Conservation (phyloP, 192 early-diverging fungal genomes). For the Gonapodya sp. region DNA sequence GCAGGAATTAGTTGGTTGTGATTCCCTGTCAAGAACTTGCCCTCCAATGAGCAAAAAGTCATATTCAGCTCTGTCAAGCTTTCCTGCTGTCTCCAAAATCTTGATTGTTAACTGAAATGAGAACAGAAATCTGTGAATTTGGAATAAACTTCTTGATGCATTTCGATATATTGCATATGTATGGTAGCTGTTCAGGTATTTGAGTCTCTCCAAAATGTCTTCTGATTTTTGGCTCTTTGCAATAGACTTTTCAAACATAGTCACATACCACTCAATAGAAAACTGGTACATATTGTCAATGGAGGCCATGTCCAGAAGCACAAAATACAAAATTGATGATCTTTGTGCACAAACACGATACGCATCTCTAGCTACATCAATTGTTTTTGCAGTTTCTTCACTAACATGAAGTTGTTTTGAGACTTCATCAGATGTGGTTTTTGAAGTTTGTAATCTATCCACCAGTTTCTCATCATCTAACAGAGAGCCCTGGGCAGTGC, state of each 20-base stretch:
- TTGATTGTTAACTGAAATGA: slow-evolving; percentile 56
- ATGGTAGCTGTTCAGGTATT: slow-evolving; percentile 48
- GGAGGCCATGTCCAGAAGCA: slow-evolving; percentile 43
- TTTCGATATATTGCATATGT: slow-evolving; percentile 55
- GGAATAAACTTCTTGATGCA: slow-evolving; percentile 50
- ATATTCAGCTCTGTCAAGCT: slow-evolving; percentile 46
- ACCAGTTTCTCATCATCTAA: slow-evolving; percentile 53
- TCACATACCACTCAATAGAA: slow-evolving; percentile 49
- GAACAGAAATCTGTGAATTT: slow-evolving; percentile 48
- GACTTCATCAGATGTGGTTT: slow-evolving; percentile 47
- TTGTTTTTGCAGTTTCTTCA: slow-evolving; percentile 53
- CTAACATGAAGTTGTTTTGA: slow-evolving; percentile 47
- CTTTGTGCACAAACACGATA: slow-evolving; percentile 49
- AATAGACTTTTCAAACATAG: slow-evolving; percentile 52
- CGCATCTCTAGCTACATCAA: slow-evolving; percentile 48
- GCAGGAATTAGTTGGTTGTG: slow-evolving; percentile 14
- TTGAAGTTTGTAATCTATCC: slow-evolving; percentile 51
- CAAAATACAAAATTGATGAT: slow-evolving; percentile 52
- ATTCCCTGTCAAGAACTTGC: slow-evolving; percentile 24
- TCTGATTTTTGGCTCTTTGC: slow-evolving; percentile 39
- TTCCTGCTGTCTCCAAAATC: slow-evolving; percentile 43
- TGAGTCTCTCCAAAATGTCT: slow-evolving; percentile 38
- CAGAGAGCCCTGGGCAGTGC: slow-evolving; percentile 52
- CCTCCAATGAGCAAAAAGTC: slow-evolving; percentile 51
- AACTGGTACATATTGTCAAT: slow-evolving; percentile 58